Conservation (phyloP, 2,329 filamentous ascomycete genomes). For the Dothistroma pini region DNA sequence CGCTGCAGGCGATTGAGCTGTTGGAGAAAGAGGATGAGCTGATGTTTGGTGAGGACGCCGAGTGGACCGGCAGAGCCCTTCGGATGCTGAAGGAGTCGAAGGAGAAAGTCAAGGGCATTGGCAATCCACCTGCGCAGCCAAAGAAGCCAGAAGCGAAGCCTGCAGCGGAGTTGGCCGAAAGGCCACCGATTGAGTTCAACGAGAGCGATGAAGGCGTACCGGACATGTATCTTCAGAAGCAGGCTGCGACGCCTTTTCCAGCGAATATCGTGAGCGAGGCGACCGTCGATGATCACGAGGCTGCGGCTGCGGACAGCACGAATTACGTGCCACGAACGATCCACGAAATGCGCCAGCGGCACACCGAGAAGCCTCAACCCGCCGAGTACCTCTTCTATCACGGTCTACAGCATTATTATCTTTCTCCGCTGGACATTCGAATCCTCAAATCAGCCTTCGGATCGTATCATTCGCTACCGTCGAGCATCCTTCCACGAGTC, state of each 20-base stretch:
- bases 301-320: slow-evolving; percentile 14
- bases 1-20: slow-evolving; percentile 67
- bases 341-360: slow-evolving; percentile 45
- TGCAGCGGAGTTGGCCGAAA: slow-evolving; percentile 37
- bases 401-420: slow-evolving; percentile 79
- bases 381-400: slow-evolving; percentile 82
- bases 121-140: slow-evolving; percentile 57
- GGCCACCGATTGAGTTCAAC: slow-evolving; percentile 45
- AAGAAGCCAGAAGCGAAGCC: slow-evolving; percentile 43
- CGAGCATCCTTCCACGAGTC: slow-evolving; percentile 78
- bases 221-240: slow-evolving; percentile 46
- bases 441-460: slow-evolving; percentile 89
- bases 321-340: slow-evolving; percentile 39
- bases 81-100: slow-evolving; percentile 69
- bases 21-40: slow-evolving; percentile 88
- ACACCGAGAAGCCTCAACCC: slow-evolving; percentile 44
- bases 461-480: slow-evolving; percentile 75
- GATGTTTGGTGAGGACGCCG: slow-evolving; percentile 87
- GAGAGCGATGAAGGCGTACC: slow-evolving; percentile 44
- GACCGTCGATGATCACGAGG: slow-evolving; percentile 26
- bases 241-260: background rate
- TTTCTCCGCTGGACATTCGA: slow-evolving; percentile 85
- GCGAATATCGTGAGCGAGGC: slow-evolving; percentile 30
- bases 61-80: slow-evolving; percentile 86
- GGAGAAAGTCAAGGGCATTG: slow-evolving; percentile 67